These are phyloP conservation scores for Pleurotus tuoliensis DNA, from an alignment of 768 basidiomycete genomes.

Conservation along the genomic window DNA sequence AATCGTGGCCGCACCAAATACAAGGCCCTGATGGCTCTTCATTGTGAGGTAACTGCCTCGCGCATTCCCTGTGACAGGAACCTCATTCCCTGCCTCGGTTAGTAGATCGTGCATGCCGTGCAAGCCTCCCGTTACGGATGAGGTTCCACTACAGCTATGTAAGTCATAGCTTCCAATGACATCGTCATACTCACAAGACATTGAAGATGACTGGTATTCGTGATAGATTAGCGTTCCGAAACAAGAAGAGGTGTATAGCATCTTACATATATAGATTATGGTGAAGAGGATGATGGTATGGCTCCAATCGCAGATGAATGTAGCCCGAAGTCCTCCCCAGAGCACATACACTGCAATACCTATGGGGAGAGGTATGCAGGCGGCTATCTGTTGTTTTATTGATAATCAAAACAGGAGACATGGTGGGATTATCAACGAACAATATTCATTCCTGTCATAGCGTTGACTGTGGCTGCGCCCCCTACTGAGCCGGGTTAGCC, in stretches of 20 bases:
- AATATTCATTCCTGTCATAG: slow-evolving; percentile 42
- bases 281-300: slow-evolving; percentile 44
- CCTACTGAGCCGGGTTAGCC: slow-evolving; percentile 26
- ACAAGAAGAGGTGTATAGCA: slow-evolving; percentile 16
- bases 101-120: slow-evolving; percentile 44
- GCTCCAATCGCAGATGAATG: slow-evolving; percentile 41
- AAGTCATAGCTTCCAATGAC: too few species aligned
- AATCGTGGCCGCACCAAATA: slow-evolving; percentile 36
- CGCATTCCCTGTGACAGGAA: slow-evolving; percentile 45
- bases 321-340: slow-evolving; percentile 38
- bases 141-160: slow-evolving; percentile 25
- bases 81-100: slow-evolving; percentile 36
- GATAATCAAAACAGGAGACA: not conserved
- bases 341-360: slow-evolving; percentile 40
- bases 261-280: slow-evolving; percentile 26
- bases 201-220: slow-evolving; percentile 22
- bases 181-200: slow-evolving; percentile 20
- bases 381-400: slow-evolving; percentile 23
- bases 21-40: slow-evolving; percentile 44
- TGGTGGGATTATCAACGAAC: not conserved
- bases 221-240: not conserved
- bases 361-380: slow-evolving; percentile 41
- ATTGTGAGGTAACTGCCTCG: slow-evolving; percentile 54
- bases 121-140: slow-evolving; percentile 33
- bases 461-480: slow-evolving; percentile 41